Evolutionary conservation across 1,284 basidiomycete genomes (phyloP).

Genomic region (Melampsora medusae): DNA sequence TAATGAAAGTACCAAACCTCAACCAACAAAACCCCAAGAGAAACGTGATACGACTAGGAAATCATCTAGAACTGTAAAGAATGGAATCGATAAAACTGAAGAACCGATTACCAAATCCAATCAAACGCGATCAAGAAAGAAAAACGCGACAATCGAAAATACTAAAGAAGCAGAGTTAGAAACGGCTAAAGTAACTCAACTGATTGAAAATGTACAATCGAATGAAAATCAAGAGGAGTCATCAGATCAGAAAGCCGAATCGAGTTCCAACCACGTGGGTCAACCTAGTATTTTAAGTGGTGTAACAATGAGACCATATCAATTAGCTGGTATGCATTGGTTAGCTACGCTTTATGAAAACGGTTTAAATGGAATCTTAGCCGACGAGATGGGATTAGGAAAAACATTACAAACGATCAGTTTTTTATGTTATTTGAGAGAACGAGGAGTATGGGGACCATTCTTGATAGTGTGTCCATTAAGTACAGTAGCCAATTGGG

Average conservation of each 20-base stretch:
- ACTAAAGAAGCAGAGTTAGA: slow-evolving; percentile 9
- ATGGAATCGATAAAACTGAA: not conserved
- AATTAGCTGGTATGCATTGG: slow-evolving; percentile 93
- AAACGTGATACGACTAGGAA: slow-evolving; percentile 5
- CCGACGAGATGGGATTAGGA: slow-evolving; percentile 91
- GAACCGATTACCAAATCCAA: not conserved
- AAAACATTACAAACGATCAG: slow-evolving; percentile 91
- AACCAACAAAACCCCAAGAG: not conserved
- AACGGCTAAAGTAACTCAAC: slow-evolving; percentile 7
- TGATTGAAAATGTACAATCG: slow-evolving; percentile 2
- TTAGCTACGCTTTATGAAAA: slow-evolving; percentile 90
- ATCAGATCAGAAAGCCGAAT: slow-evolving; percentile 9
- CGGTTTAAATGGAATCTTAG: slow-evolving; percentile 85
- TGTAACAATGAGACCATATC: slow-evolving; percentile 80
- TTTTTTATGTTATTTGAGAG: slow-evolving; percentile 82
- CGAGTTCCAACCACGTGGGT: slow-evolving; percentile 48
- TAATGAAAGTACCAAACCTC: not conserved
- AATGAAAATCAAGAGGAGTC: slow-evolving; percentile 1
- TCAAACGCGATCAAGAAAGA: slow-evolving; percentile 16
- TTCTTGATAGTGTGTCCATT: slow-evolving; percentile 88
- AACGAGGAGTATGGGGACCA: slow-evolving; percentile 70
- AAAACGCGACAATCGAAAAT: not conserved
- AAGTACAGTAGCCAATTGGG: slow-evolving; percentile 89
- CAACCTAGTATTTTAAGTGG: slow-evolving; percentile 82
- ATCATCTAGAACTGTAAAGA: slow-evolving; percentile 9